Evolutionary conservation across 495 filamentous ascomycete genomes (phyloP), one percentile per base, ranked within the genome.

Genomic region (Xylaria bambusicola): DNA sequence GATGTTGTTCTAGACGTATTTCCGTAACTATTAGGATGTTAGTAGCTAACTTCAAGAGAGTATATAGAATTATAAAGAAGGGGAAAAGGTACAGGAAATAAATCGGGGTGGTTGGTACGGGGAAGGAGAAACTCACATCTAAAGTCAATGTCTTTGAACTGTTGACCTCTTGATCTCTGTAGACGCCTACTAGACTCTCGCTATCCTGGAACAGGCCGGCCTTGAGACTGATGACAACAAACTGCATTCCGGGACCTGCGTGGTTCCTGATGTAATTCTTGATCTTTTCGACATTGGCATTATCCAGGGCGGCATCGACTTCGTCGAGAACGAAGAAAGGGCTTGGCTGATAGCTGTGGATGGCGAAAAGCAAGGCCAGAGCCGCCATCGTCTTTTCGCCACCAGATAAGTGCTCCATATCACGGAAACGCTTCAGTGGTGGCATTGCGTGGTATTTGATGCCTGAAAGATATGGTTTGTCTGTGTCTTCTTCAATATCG

Each of bases 311-410:
- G 24, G 94, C 94, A 68, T 99, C 94, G 29, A 99, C 93, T 74
- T 99, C 94, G 73, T 99, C 94, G 24, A 99, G 85, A 51, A 99
- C 95, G 74, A 98, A 99, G 79, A 99, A 98, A 2, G 94, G 94
- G 24, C 82, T 87, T 2, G 94, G 94, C 72, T 96, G 91, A 77
- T 92, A 98, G 31, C 85, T 89, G 77, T 98, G 94, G 58, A 99
- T 91, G 21, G 94, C 93, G 66, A 99, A 98, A 6, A 99, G 84
- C 52, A 99, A 80, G 18, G 94, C 94, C 21, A 99, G 82, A 40
- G 94, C 94, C 2, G 94, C 94, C 88, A 99, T 99, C 13, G 95
- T 97, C 83, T 98, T 98, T 77, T 99, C 94, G 53, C 94, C 94
- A 62, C 94, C 94, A 10, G 91, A 96, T 21, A 99, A 83, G 69